A percentile compares a stretch with the other conserved stretches of the same genome.
These are phyloP conservation scores for Leccinellum luteum DNA, from an alignment of 768 basidiomycete genomes.

Conservation along the genomic window DNA sequence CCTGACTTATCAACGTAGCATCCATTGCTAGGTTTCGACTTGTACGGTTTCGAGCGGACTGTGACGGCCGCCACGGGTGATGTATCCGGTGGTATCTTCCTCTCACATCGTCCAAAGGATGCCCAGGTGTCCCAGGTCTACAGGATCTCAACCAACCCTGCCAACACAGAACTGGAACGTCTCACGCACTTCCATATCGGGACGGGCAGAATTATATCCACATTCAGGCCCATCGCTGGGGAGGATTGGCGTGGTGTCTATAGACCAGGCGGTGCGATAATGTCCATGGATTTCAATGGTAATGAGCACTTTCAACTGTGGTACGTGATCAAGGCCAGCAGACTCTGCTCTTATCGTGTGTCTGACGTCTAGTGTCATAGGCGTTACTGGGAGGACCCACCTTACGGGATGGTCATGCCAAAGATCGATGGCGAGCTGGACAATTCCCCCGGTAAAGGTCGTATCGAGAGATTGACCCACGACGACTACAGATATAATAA, in stretches of 20 bases:
- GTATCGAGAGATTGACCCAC: conserved; percentile 42
- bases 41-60: conserved; percentile 28
- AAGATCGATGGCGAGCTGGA: conserved; percentile 38
- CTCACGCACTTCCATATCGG: conserved; percentile 41
- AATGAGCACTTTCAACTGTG: conserved; percentile 43
- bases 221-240: conserved; percentile 32
- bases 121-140: conserved; percentile 39
- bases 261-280: conserved; percentile 36
- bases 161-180: conserved; percentile 28
- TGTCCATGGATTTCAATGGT: conserved; percentile 41
- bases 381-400: conserved; percentile 43
- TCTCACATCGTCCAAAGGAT: conserved; percentile 39
- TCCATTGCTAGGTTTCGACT: conserved; percentile 23
- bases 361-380: conserved; percentile 13
- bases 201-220: conserved; percentile 34
- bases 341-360: neutral
- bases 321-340: conserved; percentile 16
- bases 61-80: conserved; percentile 10
- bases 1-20: neutral
- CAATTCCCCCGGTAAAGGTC: conserved; percentile 38
- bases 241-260: conserved; percentile 42
- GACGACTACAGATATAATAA: conserved; percentile 34
- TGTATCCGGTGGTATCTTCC: conserved; percentile 26
- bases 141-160: conserved; percentile 31
- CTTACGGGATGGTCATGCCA: conserved; percentile 27